These are phyloP conservation scores for Veloboletus limbatus DNA, from an alignment of 1,284 basidiomycete genomes.

Conservation along the genomic window DNA sequence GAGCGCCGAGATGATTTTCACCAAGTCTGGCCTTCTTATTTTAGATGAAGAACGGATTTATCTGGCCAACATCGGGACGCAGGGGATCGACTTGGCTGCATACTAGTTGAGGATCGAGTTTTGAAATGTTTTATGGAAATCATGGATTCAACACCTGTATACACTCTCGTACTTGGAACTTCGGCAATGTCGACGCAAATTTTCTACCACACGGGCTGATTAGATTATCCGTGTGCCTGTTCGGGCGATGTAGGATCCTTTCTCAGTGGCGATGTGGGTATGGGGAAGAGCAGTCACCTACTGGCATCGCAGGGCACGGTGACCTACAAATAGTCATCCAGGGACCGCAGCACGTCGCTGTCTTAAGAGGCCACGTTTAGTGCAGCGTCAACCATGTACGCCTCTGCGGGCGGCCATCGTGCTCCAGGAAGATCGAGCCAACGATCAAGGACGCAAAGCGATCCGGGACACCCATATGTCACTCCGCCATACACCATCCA, in stretches of 20 bases:
- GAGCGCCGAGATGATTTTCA: conserved; percentile 65
- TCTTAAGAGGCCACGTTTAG: not conserved
- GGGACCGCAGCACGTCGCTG: not conserved
- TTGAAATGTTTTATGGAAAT: not conserved
- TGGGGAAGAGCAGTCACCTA: not conserved
- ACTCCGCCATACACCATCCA: conserved; percentile 23
- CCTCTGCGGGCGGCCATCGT: conserved; percentile 10
- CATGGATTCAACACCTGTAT: not conserved
- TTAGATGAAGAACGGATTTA: conserved; percentile 16
- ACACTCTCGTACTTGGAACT: conserved; percentile 1
- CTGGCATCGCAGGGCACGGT: no score
- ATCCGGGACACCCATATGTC: conserved; percentile 23
- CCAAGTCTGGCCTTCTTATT: conserved; percentile 21
- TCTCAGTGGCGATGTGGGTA: not conserved
- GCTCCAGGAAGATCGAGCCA: conserved; percentile 14
- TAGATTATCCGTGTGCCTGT: not conserved
- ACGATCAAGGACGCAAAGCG: conserved; percentile 21
- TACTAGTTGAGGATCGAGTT: not conserved
- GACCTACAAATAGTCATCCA: not conserved
- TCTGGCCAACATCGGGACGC: conserved; percentile 14
- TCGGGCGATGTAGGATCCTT: not conserved
- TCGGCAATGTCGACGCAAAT: not conserved
- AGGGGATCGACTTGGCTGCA: conserved; percentile 14
- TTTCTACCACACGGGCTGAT: not conserved
- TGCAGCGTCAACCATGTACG: conserved; percentile 15